phyloP scores from a whole-genome alignment of 2,329 filamentous ascomycete genomes.

The Pyricularia grisea region DNA sequence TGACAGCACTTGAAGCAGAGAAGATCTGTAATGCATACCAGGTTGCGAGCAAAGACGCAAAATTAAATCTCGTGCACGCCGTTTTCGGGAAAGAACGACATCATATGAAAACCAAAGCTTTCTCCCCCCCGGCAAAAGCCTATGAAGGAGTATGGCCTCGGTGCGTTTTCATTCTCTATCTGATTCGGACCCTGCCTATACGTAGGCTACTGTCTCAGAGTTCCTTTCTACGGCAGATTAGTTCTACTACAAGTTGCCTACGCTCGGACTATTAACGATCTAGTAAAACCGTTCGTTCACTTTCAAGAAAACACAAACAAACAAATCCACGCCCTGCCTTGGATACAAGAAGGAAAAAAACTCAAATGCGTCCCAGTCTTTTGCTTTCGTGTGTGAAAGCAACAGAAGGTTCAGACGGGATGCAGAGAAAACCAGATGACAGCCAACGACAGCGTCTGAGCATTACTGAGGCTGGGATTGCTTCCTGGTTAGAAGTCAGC shows the following conservation, averaged over 20 bases:
- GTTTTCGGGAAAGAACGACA: background rate
- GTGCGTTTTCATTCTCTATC: background rate
- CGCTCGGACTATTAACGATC: background rate
- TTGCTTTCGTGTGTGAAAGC: background rate
- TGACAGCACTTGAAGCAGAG: background rate
- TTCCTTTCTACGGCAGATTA: background rate
- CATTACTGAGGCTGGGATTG: background rate
- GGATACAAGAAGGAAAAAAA: background rate
- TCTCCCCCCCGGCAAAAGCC: background rate
- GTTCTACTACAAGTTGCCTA: background rate
- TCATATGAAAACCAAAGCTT: background rate
- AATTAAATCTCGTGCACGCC: constrained; percentile 18
- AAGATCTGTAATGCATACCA: background rate
- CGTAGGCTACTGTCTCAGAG: background rate
- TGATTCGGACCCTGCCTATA: background rate
- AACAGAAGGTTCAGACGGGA: background rate
- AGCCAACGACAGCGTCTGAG: background rate
- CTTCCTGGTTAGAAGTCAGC: background rate
- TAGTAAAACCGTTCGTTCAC: background rate
- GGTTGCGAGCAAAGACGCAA: constrained; percentile 7
- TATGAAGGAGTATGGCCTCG: background rate
- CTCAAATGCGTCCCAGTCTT: background rate
- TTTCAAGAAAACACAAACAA: background rate
- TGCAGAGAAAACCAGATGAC: background rate
- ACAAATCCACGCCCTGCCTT: background rate